Evolutionary conservation across 139 green algal species (phyloP).

Genomic region (Ulvella scutata): DNA sequence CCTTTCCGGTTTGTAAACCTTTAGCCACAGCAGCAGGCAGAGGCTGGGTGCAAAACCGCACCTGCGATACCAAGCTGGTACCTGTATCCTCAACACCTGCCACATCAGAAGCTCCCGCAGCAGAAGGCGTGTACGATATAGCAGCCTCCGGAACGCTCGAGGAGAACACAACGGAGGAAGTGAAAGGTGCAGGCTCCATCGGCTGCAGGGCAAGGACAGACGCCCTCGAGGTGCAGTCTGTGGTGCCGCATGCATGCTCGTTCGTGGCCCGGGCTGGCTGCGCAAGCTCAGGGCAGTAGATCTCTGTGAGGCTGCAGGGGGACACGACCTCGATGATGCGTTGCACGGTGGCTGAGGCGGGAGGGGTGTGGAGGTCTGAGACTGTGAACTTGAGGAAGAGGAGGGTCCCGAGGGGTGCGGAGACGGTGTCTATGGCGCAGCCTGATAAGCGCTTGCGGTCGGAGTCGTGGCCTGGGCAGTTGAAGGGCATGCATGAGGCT

Average conservation of each 20-base stretch:
- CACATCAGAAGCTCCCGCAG: not conserved
- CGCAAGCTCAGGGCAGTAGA: not conserved
- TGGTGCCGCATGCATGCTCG: not conserved
- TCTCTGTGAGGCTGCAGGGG: not conserved
- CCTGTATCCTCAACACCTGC: no score
- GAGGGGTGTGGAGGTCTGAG: conserved; percentile 8
- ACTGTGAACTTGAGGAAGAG: conserved; percentile 15
- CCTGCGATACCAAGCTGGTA: no score
- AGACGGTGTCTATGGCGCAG: conserved; percentile 19
- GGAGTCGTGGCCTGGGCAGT: conserved; percentile 20
- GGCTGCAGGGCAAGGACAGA: not conserved
- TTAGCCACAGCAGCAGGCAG: no score
- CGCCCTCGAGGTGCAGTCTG: not conserved
- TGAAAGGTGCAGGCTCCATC: not conserved
- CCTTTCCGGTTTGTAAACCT: no score
- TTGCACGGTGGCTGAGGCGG: not conserved
- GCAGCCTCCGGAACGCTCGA: not conserved
- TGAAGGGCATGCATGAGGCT: conserved; percentile 5
- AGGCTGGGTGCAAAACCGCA: no score
- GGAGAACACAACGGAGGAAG: not conserved
- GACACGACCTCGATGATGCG: not conserved
- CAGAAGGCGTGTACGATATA: not conserved
- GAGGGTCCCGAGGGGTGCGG: not conserved
- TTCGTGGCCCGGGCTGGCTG: no score
- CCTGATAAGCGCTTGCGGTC: conserved; percentile 11